Base-by-base conservation (phyloP, 495 filamentous ascomycete species). In the Amniculicola lignicola region DNA sequence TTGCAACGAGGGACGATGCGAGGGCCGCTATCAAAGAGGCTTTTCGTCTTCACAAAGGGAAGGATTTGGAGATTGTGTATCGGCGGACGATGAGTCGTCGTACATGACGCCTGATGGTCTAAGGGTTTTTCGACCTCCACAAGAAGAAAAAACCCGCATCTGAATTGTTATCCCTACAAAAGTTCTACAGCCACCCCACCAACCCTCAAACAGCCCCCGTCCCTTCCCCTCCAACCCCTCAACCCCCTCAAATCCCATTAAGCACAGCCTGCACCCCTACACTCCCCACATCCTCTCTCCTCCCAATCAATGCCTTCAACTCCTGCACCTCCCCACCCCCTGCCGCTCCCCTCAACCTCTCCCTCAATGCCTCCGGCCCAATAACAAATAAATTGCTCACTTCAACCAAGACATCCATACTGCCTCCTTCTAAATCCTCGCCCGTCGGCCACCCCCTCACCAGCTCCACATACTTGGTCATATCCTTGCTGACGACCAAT, bases 301-400 rank as follows among this genome's bases (percentile, higher is more conserved):
- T 80, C 68, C 84, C 73, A 51, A 96, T 81, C 79, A 89, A 95
- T 15, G 82, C 81, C 74, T 87, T 84, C 68, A 96, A 83, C 67
- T 95, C 90, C 16, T 52, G 72, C 72, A 55, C 74, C 69, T 77
- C 82, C 75, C 77, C 58, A 7, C 72, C 69, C n/a, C n/a, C n/a
- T n/a, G n/a, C n/a, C 22, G 65, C 69, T 25, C 75, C 79, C 54
- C 85, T 81, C 67, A 96, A 73, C 46, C 89, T 77, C 73, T 95
- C 91, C 38, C 84, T 78, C 51, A 96, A 72, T 27, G 90, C 91
- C 74, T 96, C 91, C 11, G 86, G 83, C 16, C 89, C 88, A 71
- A 97, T 89, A 35, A 97, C 93, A 66, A 97, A 99, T 40, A 99
- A 71, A 69, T 89, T 95, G n/a, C 89, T 92, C 54, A 99, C 89